A percentile compares a stretch with the other conserved stretches of the same genome.
Conservation (phyloP, 1,139 yeast species). For the Saccharomyces hybrid region DNA sequence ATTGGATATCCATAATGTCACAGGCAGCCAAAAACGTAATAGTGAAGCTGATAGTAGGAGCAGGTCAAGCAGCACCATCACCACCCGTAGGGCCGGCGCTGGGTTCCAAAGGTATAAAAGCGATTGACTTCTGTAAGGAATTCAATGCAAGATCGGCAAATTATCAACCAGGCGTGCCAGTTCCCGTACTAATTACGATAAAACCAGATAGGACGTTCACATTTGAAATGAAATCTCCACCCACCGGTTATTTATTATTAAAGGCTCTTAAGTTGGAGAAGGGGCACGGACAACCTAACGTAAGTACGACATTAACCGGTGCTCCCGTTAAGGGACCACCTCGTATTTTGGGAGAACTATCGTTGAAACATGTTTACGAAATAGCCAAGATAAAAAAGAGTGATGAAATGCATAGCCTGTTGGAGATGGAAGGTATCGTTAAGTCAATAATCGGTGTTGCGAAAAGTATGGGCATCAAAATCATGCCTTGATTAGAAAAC, state of each 20-base stretch:
- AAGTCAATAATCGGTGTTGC: constrained; percentile 86
- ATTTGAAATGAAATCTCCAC: constrained; percentile 85
- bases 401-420: constrained; percentile 68
- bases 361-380: constrained; percentile 87
- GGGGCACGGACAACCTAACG: constrained; percentile 44
- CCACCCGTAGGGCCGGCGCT: constrained; percentile 99
- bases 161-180: constrained; percentile 76
- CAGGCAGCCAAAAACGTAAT: constrained; percentile 38
- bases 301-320: constrained; percentile 8
- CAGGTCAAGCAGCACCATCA: constrained; percentile 97
- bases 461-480: constrained; percentile 75
- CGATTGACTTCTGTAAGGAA: constrained; percentile 96
- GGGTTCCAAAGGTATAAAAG: constrained; percentile 98
- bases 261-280: constrained; percentile 79
- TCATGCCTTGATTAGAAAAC: constrained; percentile 56
- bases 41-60: constrained; percentile 91
- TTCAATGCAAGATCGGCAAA: constrained; percentile 95
- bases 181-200: constrained; percentile 78
- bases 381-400: constrained; percentile 90
- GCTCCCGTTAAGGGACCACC: constrained; percentile 6
- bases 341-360: constrained; percentile 57
- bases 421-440: constrained; percentile 68
- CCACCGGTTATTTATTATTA: constrained; percentile 79
- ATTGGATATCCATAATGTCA: constrained; percentile 19
- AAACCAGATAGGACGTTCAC: constrained; percentile 88